A percentile compares a stretch with the other conserved stretches of the same genome.
Conservation (phyloP, 805 yeast genomes). For the Debaryomyces castellii region DNA sequence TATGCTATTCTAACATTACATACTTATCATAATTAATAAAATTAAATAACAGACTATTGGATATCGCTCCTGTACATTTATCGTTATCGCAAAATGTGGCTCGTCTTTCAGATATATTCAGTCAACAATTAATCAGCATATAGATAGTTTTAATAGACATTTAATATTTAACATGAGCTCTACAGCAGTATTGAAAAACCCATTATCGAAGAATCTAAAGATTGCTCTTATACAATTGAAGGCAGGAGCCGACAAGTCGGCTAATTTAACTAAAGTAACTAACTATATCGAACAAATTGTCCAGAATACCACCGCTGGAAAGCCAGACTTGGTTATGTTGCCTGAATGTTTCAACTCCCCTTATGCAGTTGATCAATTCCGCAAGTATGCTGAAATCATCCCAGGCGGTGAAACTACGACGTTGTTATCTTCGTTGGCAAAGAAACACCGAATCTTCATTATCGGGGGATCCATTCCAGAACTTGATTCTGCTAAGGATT, state of each 20-base stretch:
- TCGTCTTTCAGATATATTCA: no score
- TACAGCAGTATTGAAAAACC: slow-evolving; percentile 28
- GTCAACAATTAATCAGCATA: no score
- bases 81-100: no score
- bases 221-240: slow-evolving; percentile 83
- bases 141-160: no score
- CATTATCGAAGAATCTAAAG: slow-evolving; percentile 58
- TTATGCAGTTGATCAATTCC: slow-evolving; percentile 82
- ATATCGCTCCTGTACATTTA: no score
- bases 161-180: slow-evolving; percentile 1
- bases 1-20: no score
- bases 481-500: slow-evolving; percentile 47
- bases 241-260: slow-evolving; percentile 78
- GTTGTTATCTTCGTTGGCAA: slow-evolving; percentile 67
- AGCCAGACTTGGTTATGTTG: slow-evolving; percentile 69
- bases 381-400: slow-evolving; percentile 84
- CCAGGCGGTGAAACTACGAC: slow-evolving; percentile 70
- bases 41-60: no score
- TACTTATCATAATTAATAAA: no score
- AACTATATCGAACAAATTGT: slow-evolving; percentile 64
- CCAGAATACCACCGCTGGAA: slow-evolving; percentile 28
- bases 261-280: slow-evolving; percentile 70
- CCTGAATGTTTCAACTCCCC: slow-evolving; percentile 99
- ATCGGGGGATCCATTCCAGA: slow-evolving; percentile 96
- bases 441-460: slow-evolving; percentile 56